Evolutionary conservation across 768 basidiomycete genomes (phyloP).

Genomic region (Pleurotus cornucopiae): DNA sequence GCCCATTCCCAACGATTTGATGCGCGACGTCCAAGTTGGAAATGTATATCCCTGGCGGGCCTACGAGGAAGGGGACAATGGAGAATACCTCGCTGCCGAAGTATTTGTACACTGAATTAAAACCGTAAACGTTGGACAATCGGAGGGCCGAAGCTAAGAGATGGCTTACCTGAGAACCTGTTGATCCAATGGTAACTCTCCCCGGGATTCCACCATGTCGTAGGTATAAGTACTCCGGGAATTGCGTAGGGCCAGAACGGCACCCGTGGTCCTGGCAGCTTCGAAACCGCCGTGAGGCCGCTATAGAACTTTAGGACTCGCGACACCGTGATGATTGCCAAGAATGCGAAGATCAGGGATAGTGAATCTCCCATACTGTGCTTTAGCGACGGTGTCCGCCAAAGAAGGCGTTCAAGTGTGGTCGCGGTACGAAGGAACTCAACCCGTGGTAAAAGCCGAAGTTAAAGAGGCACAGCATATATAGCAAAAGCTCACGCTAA

Average conservation of each 20-base stretch:
- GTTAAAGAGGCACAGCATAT: too few relatives aligned
- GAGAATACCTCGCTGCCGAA: slow-evolving; percentile 35
- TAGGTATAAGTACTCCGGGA: slow-evolving; percentile 33
- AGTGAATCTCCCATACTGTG: background rate
- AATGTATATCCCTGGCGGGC: slow-evolving; percentile 33
- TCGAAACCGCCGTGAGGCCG: slow-evolving; percentile 29
- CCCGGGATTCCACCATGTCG: slow-evolving; percentile 41
- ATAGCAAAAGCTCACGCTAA: too few relatives aligned
- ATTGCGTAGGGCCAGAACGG: slow-evolving; percentile 35
- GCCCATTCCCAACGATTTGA: slow-evolving; percentile 36
- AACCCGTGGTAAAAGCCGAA: too few relatives aligned
- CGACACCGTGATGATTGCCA: slow-evolving; percentile 25
- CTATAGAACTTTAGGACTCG: slow-evolving; percentile 24
- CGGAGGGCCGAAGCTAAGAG: background rate
- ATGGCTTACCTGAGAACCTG: slow-evolving; percentile 23
- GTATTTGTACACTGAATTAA: slow-evolving; percentile 27
- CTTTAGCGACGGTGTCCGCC: too few relatives aligned
- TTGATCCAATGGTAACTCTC: slow-evolving; percentile 30
- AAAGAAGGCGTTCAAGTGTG: too few relatives aligned
- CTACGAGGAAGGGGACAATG: slow-evolving; percentile 33
- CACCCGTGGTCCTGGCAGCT: slow-evolving; percentile 33
- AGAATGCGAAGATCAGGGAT: background rate
- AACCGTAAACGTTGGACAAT: background rate
- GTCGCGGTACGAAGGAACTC: too few relatives aligned
- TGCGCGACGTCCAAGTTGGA: slow-evolving; percentile 43